Base-by-base conservation (phyloP, 2,329 filamentous ascomycete species). In the Fusarium sp. region DNA sequence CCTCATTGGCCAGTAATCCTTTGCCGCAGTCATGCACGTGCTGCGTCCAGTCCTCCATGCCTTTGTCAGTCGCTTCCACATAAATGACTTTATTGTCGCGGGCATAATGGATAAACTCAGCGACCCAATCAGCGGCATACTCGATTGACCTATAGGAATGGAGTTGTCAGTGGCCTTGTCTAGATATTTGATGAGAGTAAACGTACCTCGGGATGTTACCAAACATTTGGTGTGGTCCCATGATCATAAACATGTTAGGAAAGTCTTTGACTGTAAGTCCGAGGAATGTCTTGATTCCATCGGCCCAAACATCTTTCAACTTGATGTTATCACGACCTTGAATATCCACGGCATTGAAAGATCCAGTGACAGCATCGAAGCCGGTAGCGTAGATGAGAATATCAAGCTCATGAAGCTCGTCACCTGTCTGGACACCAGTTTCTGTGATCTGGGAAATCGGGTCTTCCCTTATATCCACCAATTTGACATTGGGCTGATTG, bases 221-320 rank as follows among this genome's bases (percentile, higher is more conserved):
- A 63, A 83, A 83, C 71, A 79, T 79, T 58, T 83, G 81, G 49
- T 84, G 81, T 1, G 82, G 82, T 0, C 81, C 81, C 75, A 83
- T 78, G 11, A 83, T 76, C 80, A 83, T 81, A 60, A 83, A 83
- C 77, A 86, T 85, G 54, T 87, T 87, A 1, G 84, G 83, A 47
- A 83, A 85, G 6, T 79, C 79, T 14, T 78, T 69, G 18, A 82
- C 78, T 0, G 80, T 79, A 15, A 82, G 78, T 2, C 84, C 85
- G 2, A 86, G 75, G 55, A 81, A 81, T 0, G 83, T 82, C 30
- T 75, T 74, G 5, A 79, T 79, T 1, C 80, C 80, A 1, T 77
- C 54, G 70, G 43, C 55, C 75, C 83, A 84, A 22, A 81, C 77
- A 9, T 82, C 76, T 10, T 75, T 70, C 5, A 84, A 74, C 4